Base-by-base conservation (phyloP, 2,329 filamentous ascomycete genomes). In the Nectriaceae sp. region DNA sequence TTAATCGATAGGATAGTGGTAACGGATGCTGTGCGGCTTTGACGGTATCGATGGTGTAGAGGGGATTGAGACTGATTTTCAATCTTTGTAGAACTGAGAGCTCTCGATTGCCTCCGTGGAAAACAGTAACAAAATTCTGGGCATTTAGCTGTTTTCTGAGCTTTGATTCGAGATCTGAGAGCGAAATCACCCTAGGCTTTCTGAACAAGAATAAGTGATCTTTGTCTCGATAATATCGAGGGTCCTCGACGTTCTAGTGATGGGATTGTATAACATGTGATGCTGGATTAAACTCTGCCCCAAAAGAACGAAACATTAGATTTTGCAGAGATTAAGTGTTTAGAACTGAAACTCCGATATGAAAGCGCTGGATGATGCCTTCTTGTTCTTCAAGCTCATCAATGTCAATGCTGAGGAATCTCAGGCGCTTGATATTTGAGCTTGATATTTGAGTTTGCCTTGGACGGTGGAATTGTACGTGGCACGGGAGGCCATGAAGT, bases 1-100 rank as follows among this genome's bases (percentile, higher is more conserved):
- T 56, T 13, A 61, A 59, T 1, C 57, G 48, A 43, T 62, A 62
- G 3, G 45, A 55, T n/a, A 65, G 47, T 35, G 56, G 40, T 2
- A 66, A 52, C 4, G 57, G 52, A 46, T 51, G 49, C 41, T 65
- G 59, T 5, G 56, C 59, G 10, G 55, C 59, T 40, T 64, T 65
- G 26, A 60, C 58, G 1, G 62, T 65, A 33, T 66, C 62, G 11
- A 66, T 37, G 2, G 61, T 42, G 29, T 57, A 63, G 2, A 15
- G 37, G 16, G 55, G 50, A 38, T 40, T 21, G 15, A 2, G 11
- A 4, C 21, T 41, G 24, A 55, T 48, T 1, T 41, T 15, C 57
- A 26, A 29, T 52, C 48, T 21, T 60, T 53, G 11, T n/a, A 59
- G 44, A 42, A 56, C 44, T 19, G 55, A 56, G 31, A 55, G 5